Evolutionary conservation across 805 yeast species (phyloP).

Genomic region (Saccharomycopsis javanensis): DNA sequence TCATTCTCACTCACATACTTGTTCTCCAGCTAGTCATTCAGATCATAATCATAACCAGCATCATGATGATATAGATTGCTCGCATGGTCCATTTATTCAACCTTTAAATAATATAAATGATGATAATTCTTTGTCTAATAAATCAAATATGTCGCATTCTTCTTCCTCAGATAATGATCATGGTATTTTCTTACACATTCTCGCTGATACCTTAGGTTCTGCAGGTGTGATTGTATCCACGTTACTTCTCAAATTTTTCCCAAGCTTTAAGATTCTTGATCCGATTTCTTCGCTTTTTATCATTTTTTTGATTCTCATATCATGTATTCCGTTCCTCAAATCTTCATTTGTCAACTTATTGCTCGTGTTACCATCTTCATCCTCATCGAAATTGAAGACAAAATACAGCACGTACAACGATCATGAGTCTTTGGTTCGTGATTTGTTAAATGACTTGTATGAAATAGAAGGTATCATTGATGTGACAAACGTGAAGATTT

Average conservation of each 20-base stretch:
- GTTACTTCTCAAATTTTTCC: slow-evolving; percentile 55
- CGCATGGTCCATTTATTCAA: slow-evolving; percentile 17
- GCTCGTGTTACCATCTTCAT: slow-evolving; percentile 44
- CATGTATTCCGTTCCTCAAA: slow-evolving; percentile 75
- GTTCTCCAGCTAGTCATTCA: slow-evolving; percentile 12
- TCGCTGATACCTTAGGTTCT: slow-evolving; percentile 95
- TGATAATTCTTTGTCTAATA: background rate
- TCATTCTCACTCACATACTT: slow-evolving; percentile 24
- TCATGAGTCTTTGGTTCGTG: slow-evolving; percentile 34
- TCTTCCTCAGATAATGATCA: slow-evolving; percentile 32
- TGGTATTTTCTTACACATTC: slow-evolving; percentile 85
- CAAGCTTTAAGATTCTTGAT: slow-evolving; percentile 72
- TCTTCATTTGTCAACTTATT: slow-evolving; percentile 71
- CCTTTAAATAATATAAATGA: slow-evolving; percentile 7
- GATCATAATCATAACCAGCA: slow-evolving; percentile 19
- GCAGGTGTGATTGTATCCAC: slow-evolving; percentile 96
- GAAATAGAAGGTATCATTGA: slow-evolving; percentile 69
- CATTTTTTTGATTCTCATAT: slow-evolving; percentile 65
- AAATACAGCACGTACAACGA: slow-evolving; percentile 24
- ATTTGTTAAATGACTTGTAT: slow-evolving; percentile 56
- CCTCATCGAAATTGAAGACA: slow-evolving; percentile 34
- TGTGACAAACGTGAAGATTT: slow-evolving; percentile 82
- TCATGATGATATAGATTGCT: slow-evolving; percentile 14
- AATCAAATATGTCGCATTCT: background rate
- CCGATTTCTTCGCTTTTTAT: slow-evolving; percentile 87